A percentile compares a stretch with the other conserved stretches of the same genome.
phyloP scores from a whole-genome alignment of 441 rosid genomes.

The Theobroma grandiflorum region DNA sequence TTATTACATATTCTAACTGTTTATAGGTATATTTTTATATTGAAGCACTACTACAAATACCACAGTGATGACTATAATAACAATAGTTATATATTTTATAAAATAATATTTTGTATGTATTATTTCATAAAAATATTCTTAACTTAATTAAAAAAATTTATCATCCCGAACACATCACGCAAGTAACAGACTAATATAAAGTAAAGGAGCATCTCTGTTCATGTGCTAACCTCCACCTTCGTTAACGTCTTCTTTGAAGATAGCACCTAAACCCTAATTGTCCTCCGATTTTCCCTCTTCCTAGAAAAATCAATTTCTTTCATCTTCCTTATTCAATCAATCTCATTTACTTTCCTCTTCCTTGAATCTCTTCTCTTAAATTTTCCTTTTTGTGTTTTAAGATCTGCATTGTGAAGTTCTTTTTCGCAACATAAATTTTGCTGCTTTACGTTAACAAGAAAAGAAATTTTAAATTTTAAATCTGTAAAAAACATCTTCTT shows the following conservation, averaged over 20 bases:
- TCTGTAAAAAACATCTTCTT: slow-evolving; percentile 25
- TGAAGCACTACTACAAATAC: too few relatives aligned
- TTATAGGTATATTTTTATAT: too few relatives aligned
- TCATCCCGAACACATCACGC: too few relatives aligned
- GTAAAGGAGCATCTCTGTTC: slow-evolving; percentile 44
- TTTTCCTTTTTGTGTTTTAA: background rate
- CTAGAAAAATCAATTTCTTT: slow-evolving; percentile 10
- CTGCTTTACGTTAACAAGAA: background rate
- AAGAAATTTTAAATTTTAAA: background rate
- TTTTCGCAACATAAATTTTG: slow-evolving; percentile 31
- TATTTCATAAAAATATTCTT: too few relatives aligned
- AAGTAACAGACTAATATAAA: too few relatives aligned
- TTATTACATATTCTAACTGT: too few relatives aligned
- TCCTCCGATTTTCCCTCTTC: slow-evolving; percentile 25
- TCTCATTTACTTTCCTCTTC: background rate
- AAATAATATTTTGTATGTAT: too few relatives aligned
- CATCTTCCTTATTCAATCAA: background rate
- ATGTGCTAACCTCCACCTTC: slow-evolving; percentile 49
- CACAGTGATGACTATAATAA: too few relatives aligned
- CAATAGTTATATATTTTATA: too few relatives aligned
- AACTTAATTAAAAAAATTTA: too few relatives aligned
- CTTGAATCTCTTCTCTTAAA: background rate
- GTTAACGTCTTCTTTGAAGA: slow-evolving; percentile 29
- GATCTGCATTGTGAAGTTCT: slow-evolving; percentile 55
- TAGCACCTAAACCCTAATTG: slow-evolving; percentile 25